Evolutionary conservation across 768 basidiomycete species (phyloP), one percentile per base, ranked within the genome.

Genomic region (Aureoboletus auriporus): DNA sequence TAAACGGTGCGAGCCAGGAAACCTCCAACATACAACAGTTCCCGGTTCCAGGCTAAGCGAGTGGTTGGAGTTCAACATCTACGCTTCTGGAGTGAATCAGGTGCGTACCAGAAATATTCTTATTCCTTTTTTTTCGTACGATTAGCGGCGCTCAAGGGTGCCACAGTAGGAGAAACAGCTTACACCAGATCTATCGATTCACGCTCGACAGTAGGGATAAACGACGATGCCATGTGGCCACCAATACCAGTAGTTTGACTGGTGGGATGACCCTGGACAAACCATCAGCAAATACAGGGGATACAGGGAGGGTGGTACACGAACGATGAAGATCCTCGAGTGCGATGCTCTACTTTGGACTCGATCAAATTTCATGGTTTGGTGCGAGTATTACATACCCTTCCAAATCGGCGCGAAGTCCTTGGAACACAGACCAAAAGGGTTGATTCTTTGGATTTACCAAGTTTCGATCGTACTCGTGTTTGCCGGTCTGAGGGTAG

Each of bases 1-100:
- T 95, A 97, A 0, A 89, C 86, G 7, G 80, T 69, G 10, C 93
- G 84, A 46, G 84, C 75, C 20, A 96, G 75, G 51, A 87, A 81
- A 2, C 93, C 94, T 6, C 91, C 91, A 12, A 92, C 75, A 57
- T 79, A 84, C 5, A 98, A 73, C 4, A 97, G 74, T 59, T 96
- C 94, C 55, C 76, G 80, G 60, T 98, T 98, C 93, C 92, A 94
- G 7, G 83, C 86, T 87, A 44, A 29, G 46, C 14, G 29, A 8
- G 9, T 30, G 35, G 43, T 14, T 29, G 6, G 17, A 44, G n/a
- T 35, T 14, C 12, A 30, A 30, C 29, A 31, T 8, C n/a, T 11
- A 8, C 17, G 11, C 17, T 6, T 12, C 14, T 12, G 5, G 9
- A 20, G 17, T 13, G 14, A 12, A 17, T 30, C 11, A 13, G 9